Conservation (phyloP, 176 grass and related monocot species). For the Lolium perenne region DNA sequence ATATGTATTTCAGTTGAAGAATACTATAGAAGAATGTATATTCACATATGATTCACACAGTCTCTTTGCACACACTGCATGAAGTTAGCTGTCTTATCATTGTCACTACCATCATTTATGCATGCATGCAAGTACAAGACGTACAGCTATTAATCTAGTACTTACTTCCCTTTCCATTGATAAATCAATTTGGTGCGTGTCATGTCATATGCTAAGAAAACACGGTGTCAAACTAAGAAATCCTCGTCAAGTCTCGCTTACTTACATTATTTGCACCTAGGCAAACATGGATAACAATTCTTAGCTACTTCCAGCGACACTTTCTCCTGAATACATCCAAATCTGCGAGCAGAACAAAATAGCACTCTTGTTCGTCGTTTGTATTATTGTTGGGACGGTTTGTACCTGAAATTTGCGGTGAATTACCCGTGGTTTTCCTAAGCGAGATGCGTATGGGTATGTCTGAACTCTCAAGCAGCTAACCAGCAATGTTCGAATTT, state of each 20-base stretch:
- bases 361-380: not conserved
- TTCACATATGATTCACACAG: not conserved
- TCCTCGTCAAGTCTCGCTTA: not conserved
- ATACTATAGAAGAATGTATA: not conserved
- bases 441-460: not conserved
- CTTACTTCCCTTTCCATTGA: not conserved
- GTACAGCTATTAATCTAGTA: slow-evolving; percentile 1
- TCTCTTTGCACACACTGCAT: not conserved
- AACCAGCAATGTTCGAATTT: not conserved
- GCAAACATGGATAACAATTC: not conserved
- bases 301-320: not conserved
- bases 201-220: no score
- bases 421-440: not conserved
- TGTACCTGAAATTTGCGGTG: no score
- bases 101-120: slow-evolving; percentile 9
- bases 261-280: not conserved
- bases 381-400: no score
- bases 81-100: not conserved
- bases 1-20: not conserved
- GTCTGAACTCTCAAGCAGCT: not conserved
- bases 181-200: not conserved
- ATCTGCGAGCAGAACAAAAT: not conserved
- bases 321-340: slow-evolving; percentile 33
- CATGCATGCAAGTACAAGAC: slow-evolving; percentile 23
- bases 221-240: no score